Conservation (phyloP, 2,329 filamentous ascomycete species). For the Cladobotryum mycophilum region DNA sequence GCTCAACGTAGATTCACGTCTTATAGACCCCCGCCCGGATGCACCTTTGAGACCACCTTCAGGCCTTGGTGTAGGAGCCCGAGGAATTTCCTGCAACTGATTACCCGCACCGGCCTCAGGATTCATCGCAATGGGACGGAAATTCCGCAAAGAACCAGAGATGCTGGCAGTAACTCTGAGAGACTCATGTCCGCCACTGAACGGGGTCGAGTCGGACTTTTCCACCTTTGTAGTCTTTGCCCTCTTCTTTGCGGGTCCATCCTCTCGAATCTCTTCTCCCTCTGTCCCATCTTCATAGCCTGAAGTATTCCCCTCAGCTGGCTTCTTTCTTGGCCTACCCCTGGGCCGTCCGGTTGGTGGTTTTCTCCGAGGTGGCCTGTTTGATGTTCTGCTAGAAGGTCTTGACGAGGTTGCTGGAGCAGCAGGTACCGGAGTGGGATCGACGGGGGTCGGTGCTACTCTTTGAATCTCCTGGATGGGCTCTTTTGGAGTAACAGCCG, state of each 20-base stretch:
- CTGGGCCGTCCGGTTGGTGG: constrained; percentile 49
- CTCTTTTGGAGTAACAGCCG: constrained; percentile 15
- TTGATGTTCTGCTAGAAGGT: constrained; percentile 55
- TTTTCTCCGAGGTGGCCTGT: constrained; percentile 32
- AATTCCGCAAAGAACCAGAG: constrained; percentile 76
- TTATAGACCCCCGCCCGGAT: constrained; percentile 33
- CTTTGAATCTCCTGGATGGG: constrained; percentile 26
- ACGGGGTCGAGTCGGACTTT: constrained; percentile 63
- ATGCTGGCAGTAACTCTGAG: constrained; percentile 87
- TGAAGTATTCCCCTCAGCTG: constrained; percentile 60
- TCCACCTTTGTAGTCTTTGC: constrained; percentile 70
- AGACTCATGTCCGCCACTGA: constrained; percentile 70
- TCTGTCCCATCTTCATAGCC: constrained; percentile 64
- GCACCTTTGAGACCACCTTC: constrained; percentile 28
- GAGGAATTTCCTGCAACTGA: constrained; percentile 65
- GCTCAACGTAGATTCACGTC: constrained; percentile 55
- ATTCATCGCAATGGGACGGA: constrained; percentile 62
- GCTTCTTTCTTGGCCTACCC: constrained; percentile 50
- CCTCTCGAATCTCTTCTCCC: constrained; percentile 51
- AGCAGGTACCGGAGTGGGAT: constrained; percentile 16
- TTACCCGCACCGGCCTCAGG: constrained; percentile 36
- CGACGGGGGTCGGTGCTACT: constrained; percentile 30
- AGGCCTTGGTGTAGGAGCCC: constrained; percentile 72
- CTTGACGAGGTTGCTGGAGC: constrained; percentile 38
- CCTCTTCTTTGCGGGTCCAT: constrained; percentile 57